phyloP scores from a whole-genome alignment of 768 basidiomycete species.

The Phylloporus sp. region DNA sequence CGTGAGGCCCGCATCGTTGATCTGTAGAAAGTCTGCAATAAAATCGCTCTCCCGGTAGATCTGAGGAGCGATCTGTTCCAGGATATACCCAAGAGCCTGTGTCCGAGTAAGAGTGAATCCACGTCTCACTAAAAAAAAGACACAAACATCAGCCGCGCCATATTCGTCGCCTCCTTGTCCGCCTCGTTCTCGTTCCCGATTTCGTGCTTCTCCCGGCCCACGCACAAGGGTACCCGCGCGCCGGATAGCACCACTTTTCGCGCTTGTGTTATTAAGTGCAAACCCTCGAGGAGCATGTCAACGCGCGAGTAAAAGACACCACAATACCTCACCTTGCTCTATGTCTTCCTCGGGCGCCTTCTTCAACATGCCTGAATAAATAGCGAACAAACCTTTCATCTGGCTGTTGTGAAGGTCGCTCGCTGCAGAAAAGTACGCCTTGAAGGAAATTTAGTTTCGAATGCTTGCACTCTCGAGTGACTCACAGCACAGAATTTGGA shows the following conservation, averaged over 20 bases:
- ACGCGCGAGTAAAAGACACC: not conserved
- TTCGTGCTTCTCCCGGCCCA: slow-evolving; percentile 58
- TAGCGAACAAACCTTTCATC: slow-evolving; percentile 66
- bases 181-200: slow-evolving; percentile 46
- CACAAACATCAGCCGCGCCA: slow-evolving; percentile 65
- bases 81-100: slow-evolving; percentile 69
- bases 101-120: not conserved
- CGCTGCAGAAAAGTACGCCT: slow-evolving; percentile 89
- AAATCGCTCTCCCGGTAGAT: slow-evolving; percentile 87
- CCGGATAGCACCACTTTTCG: slow-evolving; percentile 60
- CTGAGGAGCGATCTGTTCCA: slow-evolving; percentile 71
- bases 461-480: slow-evolving; percentile 9
- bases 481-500: slow-evolving; percentile 86
- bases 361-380: slow-evolving; percentile 58
- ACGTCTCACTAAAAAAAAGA: not conserved
- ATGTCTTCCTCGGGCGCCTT: slow-evolving; percentile 68
- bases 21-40: slow-evolving; percentile 87
- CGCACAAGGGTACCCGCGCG: slow-evolving; percentile 86
- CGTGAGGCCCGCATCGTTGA: slow-evolving; percentile 82
- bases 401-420: slow-evolving; percentile 82
- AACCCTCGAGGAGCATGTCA: slow-evolving; percentile 40
- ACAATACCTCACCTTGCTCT: slow-evolving; percentile 53
- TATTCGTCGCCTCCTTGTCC: slow-evolving; percentile 55
- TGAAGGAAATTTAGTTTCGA: slow-evolving; percentile 4
- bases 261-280: slow-evolving; percentile 24